These are phyloP conservation scores for Floccularia luteovirens DNA, from an alignment of 768 basidiomycete genomes.

Conservation along the genomic window DNA sequence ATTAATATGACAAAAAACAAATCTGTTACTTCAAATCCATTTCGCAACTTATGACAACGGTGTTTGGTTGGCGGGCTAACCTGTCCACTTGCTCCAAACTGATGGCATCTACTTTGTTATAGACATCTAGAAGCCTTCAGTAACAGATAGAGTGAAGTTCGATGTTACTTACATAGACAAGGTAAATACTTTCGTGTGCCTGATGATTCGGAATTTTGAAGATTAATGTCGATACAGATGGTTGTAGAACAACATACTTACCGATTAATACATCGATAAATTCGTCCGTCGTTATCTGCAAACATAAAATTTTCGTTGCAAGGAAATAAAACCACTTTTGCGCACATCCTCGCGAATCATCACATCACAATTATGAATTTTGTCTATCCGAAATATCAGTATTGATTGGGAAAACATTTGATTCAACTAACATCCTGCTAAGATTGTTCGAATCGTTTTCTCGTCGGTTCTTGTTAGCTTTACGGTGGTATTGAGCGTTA, in stretches of 20 bases:
- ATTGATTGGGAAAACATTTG: not conserved
- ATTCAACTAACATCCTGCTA: constrained; percentile 67
- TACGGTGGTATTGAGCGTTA: constrained; percentile 88
- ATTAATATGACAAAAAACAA: constrained; percentile 1
- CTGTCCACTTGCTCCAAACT: constrained; percentile 80
- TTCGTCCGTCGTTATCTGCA: constrained; percentile 88
- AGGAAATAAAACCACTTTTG: constrained; percentile 14
- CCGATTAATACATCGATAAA: constrained; percentile 99
- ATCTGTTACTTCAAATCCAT: constrained; percentile 75
- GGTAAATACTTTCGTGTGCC: constrained; percentile 94
- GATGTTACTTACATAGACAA: constrained; percentile 64
- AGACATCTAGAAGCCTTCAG: constrained; percentile 52
- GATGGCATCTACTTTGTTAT: constrained; percentile 94
- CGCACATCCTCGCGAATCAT: constrained; percentile 99
- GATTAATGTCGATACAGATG: no score
- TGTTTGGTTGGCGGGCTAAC: constrained; percentile 71
- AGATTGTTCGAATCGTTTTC: constrained; percentile 86
- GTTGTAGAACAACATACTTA: constrained; percentile 19
- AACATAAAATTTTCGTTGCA: not conserved
- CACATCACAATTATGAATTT: constrained; percentile 90
- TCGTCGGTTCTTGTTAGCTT: constrained; percentile 94
- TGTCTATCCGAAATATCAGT: constrained; percentile 40
- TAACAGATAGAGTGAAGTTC: not conserved
- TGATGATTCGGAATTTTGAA: constrained; percentile 23
- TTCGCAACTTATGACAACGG: constrained; percentile 96